Evolutionary conservation across 371 early-diverging fungal species (phyloP).

Genomic region (Rhizopus stolonifer): DNA sequence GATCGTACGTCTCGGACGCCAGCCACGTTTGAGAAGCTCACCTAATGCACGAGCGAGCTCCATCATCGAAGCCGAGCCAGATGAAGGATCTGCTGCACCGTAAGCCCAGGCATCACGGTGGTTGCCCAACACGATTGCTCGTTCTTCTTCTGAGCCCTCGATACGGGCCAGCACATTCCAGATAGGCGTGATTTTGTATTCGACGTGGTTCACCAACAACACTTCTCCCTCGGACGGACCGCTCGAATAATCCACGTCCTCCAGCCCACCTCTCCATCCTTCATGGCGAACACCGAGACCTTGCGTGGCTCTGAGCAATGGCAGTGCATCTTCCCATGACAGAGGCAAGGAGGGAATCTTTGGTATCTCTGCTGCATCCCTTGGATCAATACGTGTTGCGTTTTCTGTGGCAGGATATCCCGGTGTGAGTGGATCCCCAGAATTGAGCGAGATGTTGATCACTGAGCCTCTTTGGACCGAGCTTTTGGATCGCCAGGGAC

Average conservation of each 20-base stretch:
- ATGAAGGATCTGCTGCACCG: slow-evolving; percentile 71
- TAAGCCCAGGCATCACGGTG: slow-evolving; percentile 75
- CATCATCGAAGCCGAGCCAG: slow-evolving; percentile 61
- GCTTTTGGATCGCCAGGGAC: slow-evolving; percentile 63
- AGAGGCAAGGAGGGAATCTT: slow-evolving; percentile 71
- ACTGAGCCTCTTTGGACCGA: slow-evolving; percentile 68
- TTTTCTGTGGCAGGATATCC: slow-evolving; percentile 58
- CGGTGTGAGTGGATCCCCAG: slow-evolving; percentile 72
- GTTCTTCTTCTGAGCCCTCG: slow-evolving; percentile 57
- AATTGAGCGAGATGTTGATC: slow-evolving; percentile 38
- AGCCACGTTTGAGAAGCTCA: slow-evolving; percentile 54
- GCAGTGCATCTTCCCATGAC: slow-evolving; percentile 65
- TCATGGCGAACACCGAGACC: slow-evolving; percentile 43
- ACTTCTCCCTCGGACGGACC: slow-evolving; percentile 58
- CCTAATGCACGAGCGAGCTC: slow-evolving; percentile 60
- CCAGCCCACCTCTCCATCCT: slow-evolving; percentile 55
- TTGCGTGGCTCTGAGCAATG: slow-evolving; percentile 53
- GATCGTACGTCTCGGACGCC: slow-evolving; percentile 67
- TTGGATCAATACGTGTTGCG: slow-evolving; percentile 51
- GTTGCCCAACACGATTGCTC: slow-evolving; percentile 47
- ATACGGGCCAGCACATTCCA: slow-evolving; percentile 69
- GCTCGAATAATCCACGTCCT: slow-evolving; percentile 49
- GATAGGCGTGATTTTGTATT: slow-evolving; percentile 59
- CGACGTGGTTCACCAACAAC: slow-evolving; percentile 52
- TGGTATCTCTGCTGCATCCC: slow-evolving; percentile 48